Conservation (phyloP, 495 filamentous ascomycete species). For the Lasiosphaeria hispida region DNA sequence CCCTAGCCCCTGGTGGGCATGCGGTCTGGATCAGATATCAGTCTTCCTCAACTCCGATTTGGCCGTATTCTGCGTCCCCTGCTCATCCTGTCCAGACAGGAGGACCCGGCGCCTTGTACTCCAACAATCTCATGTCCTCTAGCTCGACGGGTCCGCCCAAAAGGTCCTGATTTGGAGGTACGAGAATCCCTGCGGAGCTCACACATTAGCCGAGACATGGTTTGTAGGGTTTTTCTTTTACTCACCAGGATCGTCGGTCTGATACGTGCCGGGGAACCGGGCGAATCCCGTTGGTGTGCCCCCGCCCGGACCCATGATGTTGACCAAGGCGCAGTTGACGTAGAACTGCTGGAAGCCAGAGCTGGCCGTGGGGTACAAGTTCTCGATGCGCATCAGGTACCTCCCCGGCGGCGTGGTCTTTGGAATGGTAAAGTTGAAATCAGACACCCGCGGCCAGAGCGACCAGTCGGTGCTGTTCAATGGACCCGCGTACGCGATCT, state of each 20-base stretch:
- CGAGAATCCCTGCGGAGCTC: constrained; percentile 3
- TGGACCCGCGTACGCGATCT: constrained; percentile 25
- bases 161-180: constrained; percentile 4
- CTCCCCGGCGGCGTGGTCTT: constrained; percentile 36
- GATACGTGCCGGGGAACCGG: constrained; percentile 20
- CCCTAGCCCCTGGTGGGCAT: no score
- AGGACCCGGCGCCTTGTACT: constrained; percentile 21
- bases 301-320: constrained; percentile 15
- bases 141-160: constrained; percentile 4
- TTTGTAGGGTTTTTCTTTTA: no score
- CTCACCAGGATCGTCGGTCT: constrained; percentile 19
- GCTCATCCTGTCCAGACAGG: constrained; percentile 21
- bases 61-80: no score
- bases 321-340: constrained; percentile 22
- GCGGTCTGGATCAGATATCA: no score
- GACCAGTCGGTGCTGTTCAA: constrained; percentile 10
- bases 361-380: constrained; percentile 31
- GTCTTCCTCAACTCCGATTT: no score
- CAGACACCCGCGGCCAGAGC: background rate
- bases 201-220: background rate
- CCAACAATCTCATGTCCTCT: constrained; percentile 15
- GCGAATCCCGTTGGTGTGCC: constrained; percentile 13
- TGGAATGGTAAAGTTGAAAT: constrained; percentile 39
- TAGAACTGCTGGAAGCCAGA: constrained; percentile 18
- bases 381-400: constrained; percentile 48